Evolutionary conservation across 2,329 filamentous ascomycete species (phyloP), one percentile per base, ranked within the genome.

Genomic region (Akanthomyces uredinophilus): DNA sequence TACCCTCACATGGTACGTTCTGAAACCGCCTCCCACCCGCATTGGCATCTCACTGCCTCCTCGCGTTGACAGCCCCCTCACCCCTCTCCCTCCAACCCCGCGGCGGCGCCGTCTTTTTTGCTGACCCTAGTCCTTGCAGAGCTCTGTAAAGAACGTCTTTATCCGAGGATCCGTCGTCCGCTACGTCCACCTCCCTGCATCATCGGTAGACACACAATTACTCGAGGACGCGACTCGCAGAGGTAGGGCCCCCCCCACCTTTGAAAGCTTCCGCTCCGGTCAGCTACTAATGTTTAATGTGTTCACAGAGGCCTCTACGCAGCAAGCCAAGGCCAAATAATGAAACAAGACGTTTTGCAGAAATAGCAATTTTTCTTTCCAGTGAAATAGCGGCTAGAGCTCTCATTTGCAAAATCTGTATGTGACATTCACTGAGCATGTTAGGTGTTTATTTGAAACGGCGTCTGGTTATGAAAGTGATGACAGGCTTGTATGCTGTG

Each of bases 121-220:
- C 51, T 57, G 57, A 61, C 18, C 27, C 14, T 51, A 20, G 4
- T 10, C 43, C 47, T 49, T 7, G 35, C 63, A 85, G 82, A 86
- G 83, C 75, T 86, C 92, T 20, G 92, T 96, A 67, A 96, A 96
- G 80, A 96, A 96, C 72, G 92, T 96, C 77, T 97, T 97, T 73
- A 96, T 97, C 71, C 86, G 93, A 70, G 93, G 93, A 37, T 96
- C 91, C 62, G 93, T 96, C 50, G 93, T 97, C 66, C 84, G 93
- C 69, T 97, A 97, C 72, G 92, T 97, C 55, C 91, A 97, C 75
- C 79, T 97, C 56, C 92, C 93, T 0, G 88, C 88, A 8, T 84
- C 82, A 32, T 89, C 90, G 49, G 92, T 97, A 44, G 93, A 97
- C 72, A 89, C 92, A 29, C 89, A 91, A 39, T 77, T 97, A 65